A percentile compares a stretch with the other conserved stretches of the same genome.
Evolutionary conservation across 805 yeast genomes (phyloP).

Genomic region (Saccharomyces kudriavzevii): DNA sequence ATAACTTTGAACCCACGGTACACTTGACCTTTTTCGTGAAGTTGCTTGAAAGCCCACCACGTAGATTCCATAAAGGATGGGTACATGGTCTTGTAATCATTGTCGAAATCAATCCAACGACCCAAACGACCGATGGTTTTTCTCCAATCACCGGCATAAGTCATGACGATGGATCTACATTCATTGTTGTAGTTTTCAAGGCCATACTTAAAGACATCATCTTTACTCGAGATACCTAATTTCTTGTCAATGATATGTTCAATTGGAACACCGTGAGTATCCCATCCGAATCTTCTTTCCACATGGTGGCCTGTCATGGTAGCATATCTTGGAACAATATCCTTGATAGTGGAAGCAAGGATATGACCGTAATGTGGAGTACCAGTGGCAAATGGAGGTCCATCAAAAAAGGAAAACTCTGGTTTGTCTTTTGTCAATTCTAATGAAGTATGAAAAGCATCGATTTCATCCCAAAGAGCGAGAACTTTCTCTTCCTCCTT

Average conservation of each 20-base stretch:
- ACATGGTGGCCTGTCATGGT: conserved; percentile 95
- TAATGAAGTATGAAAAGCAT: conserved; percentile 86
- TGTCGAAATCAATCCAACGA: conserved; percentile 98
- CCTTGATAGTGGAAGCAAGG: conserved; percentile 93
- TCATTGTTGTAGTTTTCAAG: conserved; percentile 88
- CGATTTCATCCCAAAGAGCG: conserved; percentile 76
- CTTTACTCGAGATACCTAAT: conserved; percentile 84
- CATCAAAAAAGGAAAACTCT: conserved; percentile 90
- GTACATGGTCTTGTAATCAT: conserved; percentile 93
- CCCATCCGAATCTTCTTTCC: conserved; percentile 99
- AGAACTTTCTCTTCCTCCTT: conserved; percentile 80
- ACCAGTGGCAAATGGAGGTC: conserved; percentile 99
- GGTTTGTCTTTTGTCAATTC: conserved; percentile 80
- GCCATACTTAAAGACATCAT: conserved; percentile 90
- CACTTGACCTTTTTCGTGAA: conserved; percentile 77
- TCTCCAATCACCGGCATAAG: conserved; percentile 93
- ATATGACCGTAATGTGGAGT: conserved; percentile 99
- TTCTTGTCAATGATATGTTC: conserved; percentile 99
- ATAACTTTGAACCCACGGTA: conserved; percentile 94
- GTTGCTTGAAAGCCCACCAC: conserved; percentile 97
- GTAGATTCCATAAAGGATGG: conserved; percentile 96
- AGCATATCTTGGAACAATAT: conserved; percentile 94
- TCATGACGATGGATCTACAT: conserved; percentile 95
- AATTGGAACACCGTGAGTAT: conserved; percentile 97
- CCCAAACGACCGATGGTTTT: conserved; percentile 88